Conservation (phyloP, 2,329 filamentous ascomycete species). For the Aspergillus caelatus region DNA sequence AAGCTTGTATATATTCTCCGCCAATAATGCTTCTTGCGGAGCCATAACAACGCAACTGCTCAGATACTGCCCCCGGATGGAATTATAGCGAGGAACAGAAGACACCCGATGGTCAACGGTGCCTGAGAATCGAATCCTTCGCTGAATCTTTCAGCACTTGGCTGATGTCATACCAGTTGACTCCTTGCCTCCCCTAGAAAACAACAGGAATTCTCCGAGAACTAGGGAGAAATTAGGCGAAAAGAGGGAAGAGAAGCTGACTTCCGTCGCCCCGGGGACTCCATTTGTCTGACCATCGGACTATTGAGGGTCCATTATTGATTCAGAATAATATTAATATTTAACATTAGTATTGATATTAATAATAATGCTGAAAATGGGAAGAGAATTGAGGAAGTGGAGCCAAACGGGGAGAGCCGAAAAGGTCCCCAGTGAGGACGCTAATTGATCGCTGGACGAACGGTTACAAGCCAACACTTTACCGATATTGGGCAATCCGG, state of each 20-base stretch:
- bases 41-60: neutral
- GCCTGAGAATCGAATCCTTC: neutral
- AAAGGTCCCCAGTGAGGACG: neutral
- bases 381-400: neutral
- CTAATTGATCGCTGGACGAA: conserved; percentile 6
- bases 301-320: neutral
- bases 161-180: neutral
- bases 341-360: neutral
- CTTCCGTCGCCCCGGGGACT: neutral
- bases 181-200: neutral
- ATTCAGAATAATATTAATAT: neutral
- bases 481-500: conserved; percentile 3
- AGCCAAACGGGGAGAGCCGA: neutral
- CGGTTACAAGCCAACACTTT: conserved; percentile 1
- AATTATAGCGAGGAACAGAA: neutral
- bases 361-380: neutral
- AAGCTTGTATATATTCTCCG: conserved; percentile 15
- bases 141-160: neutral
- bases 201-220: neutral
- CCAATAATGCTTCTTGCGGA: conserved; percentile 13
- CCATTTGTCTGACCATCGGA: neutral
- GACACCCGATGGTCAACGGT: neutral
- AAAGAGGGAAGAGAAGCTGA: neutral
- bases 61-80: neutral
- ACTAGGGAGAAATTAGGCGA: neutral